Conservation (phyloP, 2,329 filamentous ascomycete species). For the Aspergillus neoniger region DNA sequence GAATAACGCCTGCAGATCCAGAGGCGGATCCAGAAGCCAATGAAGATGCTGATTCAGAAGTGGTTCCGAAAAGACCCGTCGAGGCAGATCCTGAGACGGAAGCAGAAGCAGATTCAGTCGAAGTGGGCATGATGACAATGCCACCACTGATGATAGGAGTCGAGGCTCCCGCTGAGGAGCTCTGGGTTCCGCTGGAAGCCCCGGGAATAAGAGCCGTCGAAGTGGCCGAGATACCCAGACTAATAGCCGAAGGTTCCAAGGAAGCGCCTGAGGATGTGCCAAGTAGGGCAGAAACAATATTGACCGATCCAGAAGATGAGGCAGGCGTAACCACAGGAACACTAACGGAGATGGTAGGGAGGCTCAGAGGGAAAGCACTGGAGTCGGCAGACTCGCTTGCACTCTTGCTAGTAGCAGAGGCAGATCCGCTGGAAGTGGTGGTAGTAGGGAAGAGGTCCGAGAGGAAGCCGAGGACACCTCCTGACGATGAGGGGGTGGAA, state of each 20-base stretch:
- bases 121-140: neutral
- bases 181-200: neutral
- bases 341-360: slow-evolving; percentile 31
- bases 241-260: neutral
- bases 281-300: slow-evolving; percentile 6
- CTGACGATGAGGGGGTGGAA: slow-evolving; percentile 5
- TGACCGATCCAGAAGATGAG: slow-evolving; percentile 3
- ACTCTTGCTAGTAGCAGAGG: neutral
- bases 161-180: neutral
- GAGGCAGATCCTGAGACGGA: neutral
- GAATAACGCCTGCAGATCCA: neutral
- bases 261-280: neutral
- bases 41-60: neutral
- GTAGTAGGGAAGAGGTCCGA: neutral
- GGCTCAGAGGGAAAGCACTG: slow-evolving; percentile 1
- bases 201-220: slow-evolving; percentile 3
- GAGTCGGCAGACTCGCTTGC: neutral
- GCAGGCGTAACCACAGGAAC: slow-evolving; percentile 25
- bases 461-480: slow-evolving; percentile 1
- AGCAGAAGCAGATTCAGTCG: slow-evolving; percentile 11
- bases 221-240: neutral
- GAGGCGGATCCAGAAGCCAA: slow-evolving; percentile 1
- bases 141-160: neutral
- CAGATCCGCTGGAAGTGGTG: neutral
- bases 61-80: neutral